Percentiles rank a stretch among this genome's conserved stretches.
Evolutionary conservation across 2,329 filamentous ascomycete species (phyloP).

Genomic region (Paraphoma sp.): DNA sequence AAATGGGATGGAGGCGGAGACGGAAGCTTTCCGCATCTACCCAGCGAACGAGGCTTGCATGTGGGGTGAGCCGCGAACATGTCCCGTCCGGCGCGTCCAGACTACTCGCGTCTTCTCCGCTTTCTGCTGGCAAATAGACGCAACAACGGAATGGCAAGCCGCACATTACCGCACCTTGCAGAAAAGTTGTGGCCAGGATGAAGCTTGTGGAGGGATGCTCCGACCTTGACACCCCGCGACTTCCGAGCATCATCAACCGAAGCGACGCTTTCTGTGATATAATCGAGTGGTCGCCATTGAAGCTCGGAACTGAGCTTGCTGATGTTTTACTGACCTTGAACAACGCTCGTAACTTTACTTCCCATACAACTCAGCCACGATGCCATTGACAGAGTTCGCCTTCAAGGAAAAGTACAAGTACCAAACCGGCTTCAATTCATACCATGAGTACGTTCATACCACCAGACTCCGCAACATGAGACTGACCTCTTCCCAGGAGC

Average conservation of each 20-base stretch:
- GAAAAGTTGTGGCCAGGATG: constrained; percentile 21
- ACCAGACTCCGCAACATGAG: neutral
- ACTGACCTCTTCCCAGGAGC: constrained; percentile 58
- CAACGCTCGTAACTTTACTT: neutral
- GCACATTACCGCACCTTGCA: constrained; percentile 34
- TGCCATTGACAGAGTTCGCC: constrained; percentile 70
- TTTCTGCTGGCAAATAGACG: constrained; percentile 11
- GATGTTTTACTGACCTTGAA: neutral
- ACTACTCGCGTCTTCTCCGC: constrained; percentile 20
- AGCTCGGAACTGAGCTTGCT: neutral
- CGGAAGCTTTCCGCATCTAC: constrained; percentile 37
- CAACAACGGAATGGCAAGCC: constrained; percentile 34
- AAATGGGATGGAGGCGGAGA: constrained; percentile 22
- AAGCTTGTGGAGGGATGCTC: constrained; percentile 20
- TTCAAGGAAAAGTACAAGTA: constrained; percentile 75
- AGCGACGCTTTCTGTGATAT: constrained; percentile 3
- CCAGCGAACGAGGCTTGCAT: constrained; percentile 13
- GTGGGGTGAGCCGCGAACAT: constrained; percentile 30
- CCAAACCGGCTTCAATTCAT: constrained; percentile 77
- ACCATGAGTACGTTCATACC: constrained; percentile 71
- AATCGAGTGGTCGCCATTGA: constrained; percentile 13
- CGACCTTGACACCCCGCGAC: constrained; percentile 32
- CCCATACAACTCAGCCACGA: constrained; percentile 44
- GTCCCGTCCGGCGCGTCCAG: constrained; percentile 1
- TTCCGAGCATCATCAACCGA: constrained; percentile 21